phyloP scores from a whole-genome alignment of 2,329 filamentous ascomycete genomes.

The Aspergillus flavus region DNA sequence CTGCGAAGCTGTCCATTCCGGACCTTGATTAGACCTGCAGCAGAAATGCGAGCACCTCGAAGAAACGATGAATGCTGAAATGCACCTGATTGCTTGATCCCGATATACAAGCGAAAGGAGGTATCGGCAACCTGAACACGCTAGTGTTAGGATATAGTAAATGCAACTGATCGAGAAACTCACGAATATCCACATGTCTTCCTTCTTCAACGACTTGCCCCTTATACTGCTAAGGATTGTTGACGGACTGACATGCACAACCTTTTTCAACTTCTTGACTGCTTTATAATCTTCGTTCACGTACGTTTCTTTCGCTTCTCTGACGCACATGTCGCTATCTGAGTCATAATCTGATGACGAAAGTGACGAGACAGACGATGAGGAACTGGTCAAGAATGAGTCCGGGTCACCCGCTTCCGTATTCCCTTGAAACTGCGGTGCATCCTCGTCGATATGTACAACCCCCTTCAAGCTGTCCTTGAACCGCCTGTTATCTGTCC shows the following conservation, averaged over 20 bases:
- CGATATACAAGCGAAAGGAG: conserved; percentile 76
- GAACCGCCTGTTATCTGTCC: conserved; percentile 69
- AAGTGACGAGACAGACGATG: conserved; percentile 24
- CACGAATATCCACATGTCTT: conserved; percentile 91
- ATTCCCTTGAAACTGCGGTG: conserved; percentile 55
- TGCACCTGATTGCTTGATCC: conserved; percentile 83
- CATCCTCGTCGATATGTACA: conserved; percentile 63
- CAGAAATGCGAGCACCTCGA: conserved; percentile 76
- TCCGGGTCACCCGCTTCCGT: conserved; percentile 26
- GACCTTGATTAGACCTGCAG: conserved; percentile 83
- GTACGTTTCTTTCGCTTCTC: conserved; percentile 55
- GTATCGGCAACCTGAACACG: conserved; percentile 63
- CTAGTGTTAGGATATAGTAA: background rate
- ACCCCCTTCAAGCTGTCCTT: conserved; percentile 80
- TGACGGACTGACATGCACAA: conserved; percentile 69
- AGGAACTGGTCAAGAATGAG: conserved; percentile 19
- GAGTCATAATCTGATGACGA: conserved; percentile 7
- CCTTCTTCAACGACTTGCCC: conserved; percentile 71
- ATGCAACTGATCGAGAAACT: conserved; percentile 17
- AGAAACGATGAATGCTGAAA: conserved; percentile 93
- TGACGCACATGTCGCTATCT: conserved; percentile 43
- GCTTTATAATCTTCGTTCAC: conserved; percentile 62
- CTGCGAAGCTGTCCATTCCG: conserved; percentile 76
- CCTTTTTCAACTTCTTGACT: conserved; percentile 61
- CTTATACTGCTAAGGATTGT: conserved; percentile 78